Percentiles rank a stretch among this genome's conserved stretches.
Conservation (phyloP, 1,284 basidiomycete genomes). For the Rhizoctonia solani region DNA sequence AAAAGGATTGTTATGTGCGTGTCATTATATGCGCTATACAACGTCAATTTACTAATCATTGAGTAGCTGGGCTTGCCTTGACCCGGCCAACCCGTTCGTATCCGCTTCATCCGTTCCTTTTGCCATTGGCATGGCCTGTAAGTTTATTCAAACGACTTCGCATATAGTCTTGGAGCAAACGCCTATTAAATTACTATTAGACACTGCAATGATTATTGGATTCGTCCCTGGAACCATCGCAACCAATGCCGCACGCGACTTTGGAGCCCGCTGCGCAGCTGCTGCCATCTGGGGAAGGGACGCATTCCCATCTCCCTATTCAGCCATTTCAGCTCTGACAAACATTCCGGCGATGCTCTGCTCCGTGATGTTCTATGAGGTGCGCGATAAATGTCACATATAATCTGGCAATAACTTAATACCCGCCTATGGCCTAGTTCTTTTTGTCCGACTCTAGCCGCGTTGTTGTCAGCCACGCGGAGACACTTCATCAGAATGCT, state of each 20-base stretch:
- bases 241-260: conserved; percentile 68
- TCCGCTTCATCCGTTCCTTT: conserved; percentile 59
- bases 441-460: conserved; percentile 60
- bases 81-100: conserved; percentile 64
- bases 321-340: conserved; percentile 23
- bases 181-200: conserved; percentile 53
- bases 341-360: conserved; percentile 66
- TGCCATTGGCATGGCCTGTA: conserved; percentile 52
- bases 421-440: conserved; percentile 44
- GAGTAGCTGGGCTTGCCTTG: conserved; percentile 45
- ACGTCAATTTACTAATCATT: not conserved
- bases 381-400: not conserved
- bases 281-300: conserved; percentile 30
- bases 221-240: conserved; percentile 57
- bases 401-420: not conserved
- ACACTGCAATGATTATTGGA: conserved; percentile 62
- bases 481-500: conserved; percentile 22
- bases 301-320: conserved; percentile 30
- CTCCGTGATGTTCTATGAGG: conserved; percentile 55
- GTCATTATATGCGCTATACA: too few species aligned
- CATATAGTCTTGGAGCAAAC: not conserved
- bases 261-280: conserved; percentile 51
- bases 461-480: conserved; percentile 29
- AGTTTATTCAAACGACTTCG: not conserved
- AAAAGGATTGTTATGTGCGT: conserved; percentile 24